These are phyloP conservation scores for Trichophaea hybrida DNA, from an alignment of 2,329 filamentous ascomycete species.

Conservation along the genomic window DNA sequence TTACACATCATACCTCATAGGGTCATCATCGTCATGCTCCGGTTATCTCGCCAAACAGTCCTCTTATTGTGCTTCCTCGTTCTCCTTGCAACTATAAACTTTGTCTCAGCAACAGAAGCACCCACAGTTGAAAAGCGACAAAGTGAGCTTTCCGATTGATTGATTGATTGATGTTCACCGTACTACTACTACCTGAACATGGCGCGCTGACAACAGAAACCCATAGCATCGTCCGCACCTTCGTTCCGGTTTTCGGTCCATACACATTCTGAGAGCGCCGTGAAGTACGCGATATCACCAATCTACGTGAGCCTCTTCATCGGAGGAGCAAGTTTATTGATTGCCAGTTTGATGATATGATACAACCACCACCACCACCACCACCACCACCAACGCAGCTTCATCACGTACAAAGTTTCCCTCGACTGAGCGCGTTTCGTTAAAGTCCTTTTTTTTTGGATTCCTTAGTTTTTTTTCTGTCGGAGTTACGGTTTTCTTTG, in stretches of 20 bases:
- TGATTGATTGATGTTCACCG: neutral
- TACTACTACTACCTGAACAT: neutral
- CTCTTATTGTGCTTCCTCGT: neutral
- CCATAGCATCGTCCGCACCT: neutral
- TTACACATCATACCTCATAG: no score
- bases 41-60: neutral
- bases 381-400: neutral
- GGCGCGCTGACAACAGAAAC: neutral
- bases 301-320: neutral
- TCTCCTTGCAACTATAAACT: neutral
- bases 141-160: neutral
- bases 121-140: constrained; percentile 4
- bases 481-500: neutral
- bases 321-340: neutral
- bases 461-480: neutral
- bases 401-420: neutral
- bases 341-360: constrained; percentile 6
- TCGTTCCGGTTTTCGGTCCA: constrained; percentile 9
- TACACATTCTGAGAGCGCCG: constrained; percentile 6
- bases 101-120: neutral
- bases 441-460: neutral
- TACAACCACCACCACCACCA: neutral
- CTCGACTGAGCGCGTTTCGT: neutral
- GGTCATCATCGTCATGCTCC: neutral
- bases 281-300: constrained; percentile 4